phyloP scores from a whole-genome alignment of 2,329 filamentous ascomycete genomes.

The Sporothrix schenckii region DNA sequence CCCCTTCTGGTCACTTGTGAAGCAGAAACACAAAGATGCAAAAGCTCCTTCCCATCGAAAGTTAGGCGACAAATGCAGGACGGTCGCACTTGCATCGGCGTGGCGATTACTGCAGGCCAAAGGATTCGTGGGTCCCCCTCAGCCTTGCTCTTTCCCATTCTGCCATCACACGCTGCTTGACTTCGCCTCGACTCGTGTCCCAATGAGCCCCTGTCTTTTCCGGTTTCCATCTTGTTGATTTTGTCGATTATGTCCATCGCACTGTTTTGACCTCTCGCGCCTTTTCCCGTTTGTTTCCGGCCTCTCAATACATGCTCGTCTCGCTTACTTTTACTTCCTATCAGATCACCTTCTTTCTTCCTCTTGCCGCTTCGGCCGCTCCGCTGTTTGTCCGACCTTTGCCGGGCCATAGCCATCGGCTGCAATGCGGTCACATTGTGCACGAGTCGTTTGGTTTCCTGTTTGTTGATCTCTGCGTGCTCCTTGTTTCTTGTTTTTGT shows the following conservation, averaged over 20 bases:
- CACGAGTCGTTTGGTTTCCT: background rate
- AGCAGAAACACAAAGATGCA: background rate
- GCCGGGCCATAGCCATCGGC: slow-evolving; percentile 23
- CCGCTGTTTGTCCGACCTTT: slow-evolving; percentile 7
- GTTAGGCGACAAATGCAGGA: slow-evolving; percentile 2
- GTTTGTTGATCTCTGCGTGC: background rate
- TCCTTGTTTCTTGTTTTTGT: background rate
- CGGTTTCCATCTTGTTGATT: background rate
- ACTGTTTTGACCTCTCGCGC: background rate
- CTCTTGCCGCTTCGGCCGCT: background rate
- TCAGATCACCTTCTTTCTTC: background rate
- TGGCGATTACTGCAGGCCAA: background rate
- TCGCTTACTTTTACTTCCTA: background rate
- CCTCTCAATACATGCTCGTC: background rate
- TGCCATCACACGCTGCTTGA: slow-evolving; percentile 11
- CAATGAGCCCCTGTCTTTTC: background rate
- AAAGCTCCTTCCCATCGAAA: slow-evolving; percentile 20
- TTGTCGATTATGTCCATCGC: background rate
- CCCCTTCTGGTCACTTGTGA: slow-evolving; percentile 7
- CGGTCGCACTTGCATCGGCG: background rate
- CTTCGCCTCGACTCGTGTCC: slow-evolving; percentile 11
- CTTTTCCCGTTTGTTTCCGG: background rate
- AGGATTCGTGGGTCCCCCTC: slow-evolving; percentile 6
- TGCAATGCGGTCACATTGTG: slow-evolving; percentile 26
- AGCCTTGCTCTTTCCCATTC: slow-evolving; percentile 25